Conservation (phyloP, 2,329 filamentous ascomycete species). For the Chalaropsis ovoidea region DNA sequence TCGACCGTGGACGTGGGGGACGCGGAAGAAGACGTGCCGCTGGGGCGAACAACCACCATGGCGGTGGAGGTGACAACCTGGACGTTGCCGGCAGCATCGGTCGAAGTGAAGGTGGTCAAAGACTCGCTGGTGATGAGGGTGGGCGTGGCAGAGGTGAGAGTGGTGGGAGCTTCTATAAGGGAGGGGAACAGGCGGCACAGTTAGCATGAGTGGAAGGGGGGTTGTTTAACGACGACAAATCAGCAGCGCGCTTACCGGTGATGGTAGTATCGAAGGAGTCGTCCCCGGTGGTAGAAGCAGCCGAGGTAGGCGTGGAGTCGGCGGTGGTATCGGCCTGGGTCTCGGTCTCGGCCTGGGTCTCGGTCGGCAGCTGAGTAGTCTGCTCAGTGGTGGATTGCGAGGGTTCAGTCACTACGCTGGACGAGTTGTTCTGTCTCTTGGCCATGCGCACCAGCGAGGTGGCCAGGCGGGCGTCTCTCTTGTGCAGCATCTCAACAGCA, state of each 20-base stretch:
- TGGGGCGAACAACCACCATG: slow-evolving; percentile 38
- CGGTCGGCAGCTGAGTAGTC: slow-evolving; percentile 17
- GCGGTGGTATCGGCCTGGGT: slow-evolving; percentile 24
- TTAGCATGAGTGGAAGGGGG: slow-evolving; percentile 24
- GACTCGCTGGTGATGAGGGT: slow-evolving; percentile 31
- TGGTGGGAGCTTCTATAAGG: slow-evolving; percentile 26
- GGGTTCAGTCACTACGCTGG: slow-evolving; percentile 30
- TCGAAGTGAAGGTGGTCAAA: slow-evolving; percentile 38
- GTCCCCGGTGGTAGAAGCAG: slow-evolving; percentile 28
- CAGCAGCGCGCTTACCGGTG: slow-evolving; percentile 12
- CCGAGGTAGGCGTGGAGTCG: slow-evolving; percentile 19
- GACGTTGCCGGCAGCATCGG: slow-evolving; percentile 37
- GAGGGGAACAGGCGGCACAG: slow-evolving; percentile 30
- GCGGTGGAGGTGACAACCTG: slow-evolving; percentile 42
- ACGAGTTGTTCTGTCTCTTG: slow-evolving; percentile 44
- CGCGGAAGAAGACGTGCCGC: slow-evolving; percentile 27
- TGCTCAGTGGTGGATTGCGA: slow-evolving; percentile 26
- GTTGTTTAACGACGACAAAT: slow-evolving; percentile 25
- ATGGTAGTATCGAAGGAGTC: slow-evolving; percentile 27
- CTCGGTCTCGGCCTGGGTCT: slow-evolving; percentile 15
- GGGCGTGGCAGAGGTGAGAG: slow-evolving; percentile 32
- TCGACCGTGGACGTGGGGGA: slow-evolving; percentile 30
- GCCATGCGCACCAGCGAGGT: slow-evolving; percentile 54
- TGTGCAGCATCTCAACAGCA: slow-evolving; percentile 53
- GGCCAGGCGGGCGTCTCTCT: slow-evolving; percentile 51